Percentiles rank a stretch among this genome's conserved stretches.
phyloP scores from a whole-genome alignment of 2,329 filamentous ascomycete species.

The Lasiodiplodia citricola region DNA sequence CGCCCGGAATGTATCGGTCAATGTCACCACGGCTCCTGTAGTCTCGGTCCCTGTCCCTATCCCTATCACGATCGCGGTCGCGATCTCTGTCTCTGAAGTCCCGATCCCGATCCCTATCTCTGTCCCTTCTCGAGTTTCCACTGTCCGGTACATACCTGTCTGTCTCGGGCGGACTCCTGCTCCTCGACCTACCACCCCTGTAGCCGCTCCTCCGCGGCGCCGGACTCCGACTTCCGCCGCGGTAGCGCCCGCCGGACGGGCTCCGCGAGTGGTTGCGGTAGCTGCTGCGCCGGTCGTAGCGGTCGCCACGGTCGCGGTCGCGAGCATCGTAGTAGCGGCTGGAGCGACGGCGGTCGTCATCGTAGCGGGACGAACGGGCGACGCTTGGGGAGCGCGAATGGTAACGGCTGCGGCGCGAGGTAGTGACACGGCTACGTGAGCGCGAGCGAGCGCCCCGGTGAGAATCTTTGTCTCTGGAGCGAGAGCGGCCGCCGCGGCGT shows the following conservation, averaged over 20 bases:
- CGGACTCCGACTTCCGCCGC: conserved; percentile 31
- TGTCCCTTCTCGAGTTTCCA: conserved; percentile 34
- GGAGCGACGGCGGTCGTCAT: conserved; percentile 31
- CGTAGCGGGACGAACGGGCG: conserved; percentile 37
- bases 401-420: conserved; percentile 27
- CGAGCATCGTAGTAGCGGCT: conserved; percentile 30
- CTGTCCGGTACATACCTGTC: conserved; percentile 44
- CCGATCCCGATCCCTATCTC: conserved; percentile 36
- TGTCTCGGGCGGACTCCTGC: conserved; percentile 44
- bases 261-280: conserved; percentile 10
- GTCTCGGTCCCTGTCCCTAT: conserved; percentile 47
- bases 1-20: conserved; percentile 48
- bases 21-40: conserved; percentile 41
- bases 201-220: conserved; percentile 32
- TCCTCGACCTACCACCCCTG: conserved; percentile 28
- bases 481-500: conserved; percentile 26
- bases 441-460: conserved; percentile 36
- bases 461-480: conserved; percentile 14
- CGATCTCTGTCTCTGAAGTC: conserved; percentile 39
- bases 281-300: conserved; percentile 6
- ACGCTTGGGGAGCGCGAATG: conserved; percentile 29
- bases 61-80: conserved; percentile 37
- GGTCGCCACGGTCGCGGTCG: conserved; percentile 29
- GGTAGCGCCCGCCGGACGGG: conserved; percentile 1
- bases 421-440: conserved; percentile 34